Evolutionary conservation across 192 early-diverging fungal species (phyloP), one percentile per base, ranked within the genome.

Genomic region (Podila horticola): DNA sequence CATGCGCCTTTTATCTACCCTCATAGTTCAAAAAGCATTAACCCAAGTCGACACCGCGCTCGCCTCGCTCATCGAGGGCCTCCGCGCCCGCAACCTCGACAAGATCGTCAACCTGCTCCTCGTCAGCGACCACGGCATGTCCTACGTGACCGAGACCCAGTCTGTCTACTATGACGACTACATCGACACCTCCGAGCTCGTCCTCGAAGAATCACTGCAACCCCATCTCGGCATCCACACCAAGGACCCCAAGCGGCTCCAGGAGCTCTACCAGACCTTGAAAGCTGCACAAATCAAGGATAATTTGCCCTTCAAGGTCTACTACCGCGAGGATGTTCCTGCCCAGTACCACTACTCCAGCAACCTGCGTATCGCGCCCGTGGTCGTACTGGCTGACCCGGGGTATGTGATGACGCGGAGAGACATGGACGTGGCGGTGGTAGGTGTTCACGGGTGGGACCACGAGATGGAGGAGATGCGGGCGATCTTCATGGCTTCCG

Each of bases 61-160:
- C 10, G 89, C 88, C 5, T 79, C 87, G 45, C 84, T 96, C 34
- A 51, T 91, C 49, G 41, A 74, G 0, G 90, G 87, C n/a, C 67
- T 97, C 0, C 84, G 58, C 5, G 61, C 68, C 6, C 90, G 93
- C 33, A 87, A 91, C 58, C 79, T 95, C 65, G 84, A 87, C 15
- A 38, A 88, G 17, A 70, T 86, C 15, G 92, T 95, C 28, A 92
- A 96, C 73, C 41, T 96, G 2, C 69, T 87, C 63, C 66, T 91
- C 51, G 86, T 92, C 36, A 95, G 94, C 72, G 97, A 98, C 79
- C 97, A 98, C 52, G 97, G 97, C 8, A 98, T 98, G 97, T 83
- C 92, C 0, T 84, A 85, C 45, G 79, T 84, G 0, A 79, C 84
- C 30, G 67, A 51, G 31, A 64, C 82, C 8, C 74, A 88, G 50